Conservation (phyloP, 2,329 filamentous ascomycete genomes). For the Sclerotinia borealis region DNA sequence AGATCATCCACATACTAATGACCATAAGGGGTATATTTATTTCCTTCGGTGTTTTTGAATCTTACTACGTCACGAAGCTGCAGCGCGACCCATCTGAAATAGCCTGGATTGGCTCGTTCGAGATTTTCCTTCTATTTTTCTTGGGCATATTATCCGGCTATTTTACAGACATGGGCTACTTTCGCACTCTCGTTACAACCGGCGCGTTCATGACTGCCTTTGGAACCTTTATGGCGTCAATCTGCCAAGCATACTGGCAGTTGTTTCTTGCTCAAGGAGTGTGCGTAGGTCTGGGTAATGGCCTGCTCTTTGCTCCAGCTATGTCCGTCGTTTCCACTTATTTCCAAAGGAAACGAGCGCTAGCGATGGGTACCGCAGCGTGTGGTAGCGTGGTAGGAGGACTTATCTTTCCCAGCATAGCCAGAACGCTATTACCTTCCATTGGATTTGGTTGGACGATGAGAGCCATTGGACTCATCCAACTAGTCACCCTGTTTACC, state of each 20-base stretch:
- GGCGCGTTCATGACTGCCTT: not conserved
- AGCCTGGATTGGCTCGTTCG: not conserved
- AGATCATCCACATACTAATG: too few relatives aligned
- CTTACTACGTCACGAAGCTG: not conserved
- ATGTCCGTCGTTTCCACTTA: constrained; percentile 76
- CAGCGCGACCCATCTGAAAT: not conserved
- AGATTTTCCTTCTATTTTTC: not conserved
- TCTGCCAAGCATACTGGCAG: constrained; percentile 32
- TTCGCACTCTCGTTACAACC: not conserved
- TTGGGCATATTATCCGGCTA: not conserved
- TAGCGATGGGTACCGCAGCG: constrained; percentile 77
- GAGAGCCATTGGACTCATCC: constrained; percentile 24
- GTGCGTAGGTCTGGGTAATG: constrained; percentile 61
- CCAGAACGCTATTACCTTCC: constrained; percentile 29
- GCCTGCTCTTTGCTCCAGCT: constrained; percentile 77
- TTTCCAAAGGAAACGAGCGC: constrained; percentile 68
- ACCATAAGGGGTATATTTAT: constrained; percentile 32
- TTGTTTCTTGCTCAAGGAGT: constrained; percentile 30
- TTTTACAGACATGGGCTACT: not conserved
- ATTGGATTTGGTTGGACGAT: constrained; percentile 28
- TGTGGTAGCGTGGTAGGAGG: constrained; percentile 71
- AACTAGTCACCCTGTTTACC: constrained; percentile 19
- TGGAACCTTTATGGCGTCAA: constrained; percentile 29
- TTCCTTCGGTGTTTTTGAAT: not conserved
- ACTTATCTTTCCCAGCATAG: constrained; percentile 53